Base-by-base conservation (phyloP, 192 early-diverging fungal genomes). In the Coemansia sp. region DNA sequence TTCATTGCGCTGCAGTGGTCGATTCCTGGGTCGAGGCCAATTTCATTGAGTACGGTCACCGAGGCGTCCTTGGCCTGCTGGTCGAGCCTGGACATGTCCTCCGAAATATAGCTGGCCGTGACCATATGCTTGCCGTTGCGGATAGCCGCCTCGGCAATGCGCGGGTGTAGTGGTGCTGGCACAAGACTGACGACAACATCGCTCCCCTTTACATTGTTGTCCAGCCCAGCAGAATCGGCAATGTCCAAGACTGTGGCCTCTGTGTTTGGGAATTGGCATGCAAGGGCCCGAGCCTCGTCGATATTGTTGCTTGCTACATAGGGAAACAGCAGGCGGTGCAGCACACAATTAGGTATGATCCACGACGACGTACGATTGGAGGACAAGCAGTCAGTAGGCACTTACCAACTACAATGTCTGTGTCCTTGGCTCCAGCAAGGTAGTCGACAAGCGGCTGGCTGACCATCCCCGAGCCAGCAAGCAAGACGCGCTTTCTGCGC, bases 1-100 rank as follows among this genome's bases (percentile, higher is more conserved):
- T 92, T 91, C 83, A 97, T 92, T 13, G 94, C 93, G 37, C 87
- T 89, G 75, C 94, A 79, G 59, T 99, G 96, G 59, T 99, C 96
- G 53, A 99, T 96, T 51, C 91, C 96, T 4, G 96, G 96, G 74
- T 99, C 96, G 40, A 99, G 76, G 8, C 96, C 96, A 45, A 99
- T 91, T 73, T 99, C 96, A 69, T 97, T 97, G 64, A 99, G 80
- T 40, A 97, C 84, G 17, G 87, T 87, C 13, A 99, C 82, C 2
- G 81, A 84, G 13, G 90, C 85, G 26, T 81, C 75, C 52, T 83
- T 80, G 5, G 96, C 96, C 5, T 73, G 79, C 27, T 77, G 59
- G 56, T 95, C 82, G 29, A 88, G 69, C 11, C 50, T 73, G 51
- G 78, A 53, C 96, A 99, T 99, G 16, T 85, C 94, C 3, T 87